Evolutionary conservation across 345 rosid species (phyloP).

Genomic region (Streptanthus diversifolius): DNA sequence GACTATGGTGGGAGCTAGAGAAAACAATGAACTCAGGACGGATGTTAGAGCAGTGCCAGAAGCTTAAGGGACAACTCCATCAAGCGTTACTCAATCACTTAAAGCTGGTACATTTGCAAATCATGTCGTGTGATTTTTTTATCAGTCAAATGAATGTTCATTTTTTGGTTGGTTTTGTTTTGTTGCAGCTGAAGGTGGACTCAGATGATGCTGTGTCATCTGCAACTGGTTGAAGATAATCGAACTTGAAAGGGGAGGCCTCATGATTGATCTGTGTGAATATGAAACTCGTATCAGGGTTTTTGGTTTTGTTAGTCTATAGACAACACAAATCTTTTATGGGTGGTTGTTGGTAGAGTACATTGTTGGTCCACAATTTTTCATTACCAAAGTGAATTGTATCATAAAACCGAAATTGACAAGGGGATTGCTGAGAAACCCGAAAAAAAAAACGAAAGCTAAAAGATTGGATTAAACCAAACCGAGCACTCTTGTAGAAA

Average conservation of each 20-base stretch:
- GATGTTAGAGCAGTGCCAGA: slow-evolving; percentile 70
- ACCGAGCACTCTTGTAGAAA: too few species aligned
- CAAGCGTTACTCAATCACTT: slow-evolving; percentile 71
- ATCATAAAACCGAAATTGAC: neutral
- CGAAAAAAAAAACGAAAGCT: neutral
- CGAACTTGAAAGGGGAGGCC: neutral
- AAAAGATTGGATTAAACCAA: too few species aligned
- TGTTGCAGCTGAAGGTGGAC: slow-evolving; percentile 73
- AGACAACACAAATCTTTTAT: neutral
- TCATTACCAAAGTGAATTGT: neutral
- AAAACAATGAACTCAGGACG: slow-evolving; percentile 49
- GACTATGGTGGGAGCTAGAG: slow-evolving; percentile 79
- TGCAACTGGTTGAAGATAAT: slow-evolving; percentile 18
- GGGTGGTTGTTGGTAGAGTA: slow-evolving; percentile 3
- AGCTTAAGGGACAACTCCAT: slow-evolving; percentile 60
- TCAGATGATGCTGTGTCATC: slow-evolving; percentile 55
- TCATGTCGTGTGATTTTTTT: neutral
- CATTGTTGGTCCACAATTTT: slow-evolving; percentile 6
- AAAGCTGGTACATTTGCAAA: slow-evolving; percentile 50
- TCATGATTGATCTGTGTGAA: slow-evolving; percentile 16
- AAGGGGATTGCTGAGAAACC: neutral
- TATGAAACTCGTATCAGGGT: neutral
- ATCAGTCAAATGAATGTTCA: neutral
- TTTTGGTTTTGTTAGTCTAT: neutral
- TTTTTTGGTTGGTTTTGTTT: neutral